Evolutionary conservation across 768 basidiomycete species (phyloP).

Genomic region (Rhodosporidiobolus odoratus): DNA sequence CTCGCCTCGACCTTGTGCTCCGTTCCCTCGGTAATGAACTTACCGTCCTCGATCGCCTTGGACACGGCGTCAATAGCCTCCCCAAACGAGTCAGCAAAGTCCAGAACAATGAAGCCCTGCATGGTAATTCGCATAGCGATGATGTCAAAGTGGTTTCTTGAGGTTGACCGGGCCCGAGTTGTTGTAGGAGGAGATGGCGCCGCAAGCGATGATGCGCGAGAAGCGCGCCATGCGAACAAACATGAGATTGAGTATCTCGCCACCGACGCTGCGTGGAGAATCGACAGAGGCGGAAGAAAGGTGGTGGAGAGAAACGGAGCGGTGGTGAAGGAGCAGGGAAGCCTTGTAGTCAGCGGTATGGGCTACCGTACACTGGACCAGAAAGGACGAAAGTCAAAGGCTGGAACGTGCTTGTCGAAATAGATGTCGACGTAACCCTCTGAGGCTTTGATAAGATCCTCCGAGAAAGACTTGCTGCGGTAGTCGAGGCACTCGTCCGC

Average conservation of each 20-base stretch:
- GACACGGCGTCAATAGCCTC: background rate
- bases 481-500: conserved; percentile 47
- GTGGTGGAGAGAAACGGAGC: background rate
- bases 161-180: conserved; percentile 4
- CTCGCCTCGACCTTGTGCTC: conserved; percentile 9
- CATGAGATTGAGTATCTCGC: conserved; percentile 38
- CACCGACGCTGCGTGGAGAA: conserved; percentile 41
- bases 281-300: conserved; percentile 2
- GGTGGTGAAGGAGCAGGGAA: conserved; percentile 34
- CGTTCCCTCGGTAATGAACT: conserved; percentile 11
- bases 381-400: too few relatives aligned
- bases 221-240: conserved; percentile 33
- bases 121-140: conserved; percentile 41
- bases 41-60: conserved; percentile 18
- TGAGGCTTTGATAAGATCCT: conserved; percentile 35
- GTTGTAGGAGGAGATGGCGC: conserved; percentile 38
- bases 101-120: conserved; percentile 13
- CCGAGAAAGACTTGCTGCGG: conserved; percentile 36
- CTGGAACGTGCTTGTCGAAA: background rate
- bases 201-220: conserved; percentile 40
- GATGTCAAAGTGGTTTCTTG: conserved; percentile 39
- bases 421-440: conserved; percentile 22
- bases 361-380: too few relatives aligned
- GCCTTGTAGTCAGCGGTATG: background rate
- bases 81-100: background rate